A percentile compares a stretch with the other conserved stretches of the same genome.
These are phyloP conservation scores for Phytophthora ramorum DNA, from an alignment of 352 stramenopile species.

Conservation along the genomic window DNA sequence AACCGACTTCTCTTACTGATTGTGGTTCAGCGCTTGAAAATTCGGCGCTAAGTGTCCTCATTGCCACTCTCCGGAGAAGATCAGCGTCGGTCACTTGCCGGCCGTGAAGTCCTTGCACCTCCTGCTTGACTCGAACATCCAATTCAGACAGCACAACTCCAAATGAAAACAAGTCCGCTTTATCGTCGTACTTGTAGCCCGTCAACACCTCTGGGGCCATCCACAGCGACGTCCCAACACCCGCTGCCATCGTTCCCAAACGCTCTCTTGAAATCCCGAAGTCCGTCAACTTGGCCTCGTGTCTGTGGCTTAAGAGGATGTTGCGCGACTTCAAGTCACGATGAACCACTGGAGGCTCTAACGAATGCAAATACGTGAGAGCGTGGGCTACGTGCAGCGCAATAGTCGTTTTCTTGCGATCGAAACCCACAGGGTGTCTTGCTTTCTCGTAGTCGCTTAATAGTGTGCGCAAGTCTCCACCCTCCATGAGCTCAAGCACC, in stretches of 20 bases:
- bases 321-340: slow-evolving; percentile 61
- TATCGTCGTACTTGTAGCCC: not conserved
- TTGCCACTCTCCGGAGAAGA: slow-evolving; percentile 33
- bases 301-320: slow-evolving; percentile 14
- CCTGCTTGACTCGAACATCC: not conserved
- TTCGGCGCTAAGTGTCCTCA: slow-evolving; percentile 21
- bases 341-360: slow-evolving; percentile 34
- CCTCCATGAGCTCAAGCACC: slow-evolving; percentile 53
- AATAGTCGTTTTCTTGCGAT: slow-evolving; percentile 11
- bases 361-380: slow-evolving; percentile 15
- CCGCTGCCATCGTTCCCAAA: not conserved
- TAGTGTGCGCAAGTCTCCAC: slow-evolving; percentile 41
- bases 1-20: slow-evolving; percentile 18
- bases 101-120: not conserved
- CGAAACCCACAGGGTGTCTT: slow-evolving; percentile 3
- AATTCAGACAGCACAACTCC: slow-evolving; percentile 32
- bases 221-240: not conserved
- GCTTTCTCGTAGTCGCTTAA: slow-evolving; percentile 24
- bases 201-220: not conserved
- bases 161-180: not conserved
- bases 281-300: not conserved
- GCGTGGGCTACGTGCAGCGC: slow-evolving; percentile 36
- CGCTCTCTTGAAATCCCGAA: not conserved
- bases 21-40: slow-evolving; percentile 20
- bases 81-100: slow-evolving; percentile 17